Percentiles rank a stretch among this genome's conserved stretches.
Conservation (phyloP, 129 eudicot species). For the Chrysanthemum makinoi region DNA sequence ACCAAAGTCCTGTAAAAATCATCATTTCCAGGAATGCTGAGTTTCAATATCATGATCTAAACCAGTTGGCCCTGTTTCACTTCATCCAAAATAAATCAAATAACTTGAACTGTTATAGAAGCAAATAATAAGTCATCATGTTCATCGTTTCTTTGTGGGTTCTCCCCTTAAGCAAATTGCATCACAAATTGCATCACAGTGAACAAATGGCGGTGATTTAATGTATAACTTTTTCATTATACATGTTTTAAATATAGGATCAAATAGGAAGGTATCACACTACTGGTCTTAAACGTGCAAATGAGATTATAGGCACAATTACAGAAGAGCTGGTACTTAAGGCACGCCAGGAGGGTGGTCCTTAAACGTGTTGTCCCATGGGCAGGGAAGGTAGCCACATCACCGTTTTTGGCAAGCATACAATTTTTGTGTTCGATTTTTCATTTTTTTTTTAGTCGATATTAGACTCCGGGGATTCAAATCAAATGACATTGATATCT, state of each 20-base stretch:
- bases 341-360: slow-evolving; percentile 52
- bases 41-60: too few relatives aligned
- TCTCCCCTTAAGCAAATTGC: not conserved
- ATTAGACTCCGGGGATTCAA: not conserved
- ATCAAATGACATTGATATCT: not conserved
- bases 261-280: slow-evolving; percentile 76
- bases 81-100: too few relatives aligned
- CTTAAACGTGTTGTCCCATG: slow-evolving; percentile 10
- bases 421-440: not conserved
- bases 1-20: too few relatives aligned
- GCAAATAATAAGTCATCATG: too few relatives aligned
- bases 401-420: not conserved
- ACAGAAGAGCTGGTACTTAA: slow-evolving; percentile 90
- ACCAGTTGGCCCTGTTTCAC: too few relatives aligned
- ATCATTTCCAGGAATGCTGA: too few relatives aligned
- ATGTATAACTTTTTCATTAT: not conserved
- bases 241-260: slow-evolving; percentile 54
- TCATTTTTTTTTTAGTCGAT: not conserved
- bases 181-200: not conserved
- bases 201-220: not conserved
- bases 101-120: too few relatives aligned
- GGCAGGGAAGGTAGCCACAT: slow-evolving; percentile 2
- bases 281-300: slow-evolving; percentile 86
- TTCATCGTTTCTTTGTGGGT: too few relatives aligned
- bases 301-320: slow-evolving; percentile 92